A percentile compares a stretch with the other conserved stretches of the same genome.
These are phyloP conservation scores for Penicillium thymicola DNA, from an alignment of 2,329 filamentous ascomycete species.

Conservation along the genomic window DNA sequence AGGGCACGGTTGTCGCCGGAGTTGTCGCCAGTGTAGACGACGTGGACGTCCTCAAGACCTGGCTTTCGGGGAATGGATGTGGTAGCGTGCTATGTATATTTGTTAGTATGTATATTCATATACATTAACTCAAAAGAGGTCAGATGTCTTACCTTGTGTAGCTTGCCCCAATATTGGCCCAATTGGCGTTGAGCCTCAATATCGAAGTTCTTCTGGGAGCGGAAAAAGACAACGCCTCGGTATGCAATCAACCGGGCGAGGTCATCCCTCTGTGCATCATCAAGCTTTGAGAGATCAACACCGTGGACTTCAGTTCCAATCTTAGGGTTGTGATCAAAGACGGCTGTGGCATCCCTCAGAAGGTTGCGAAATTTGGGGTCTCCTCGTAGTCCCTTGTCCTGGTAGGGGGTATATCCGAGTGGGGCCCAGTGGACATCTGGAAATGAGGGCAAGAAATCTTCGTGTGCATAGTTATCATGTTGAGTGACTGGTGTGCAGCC, in stretches of 20 bases:
- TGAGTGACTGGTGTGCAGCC: constrained; percentile 47
- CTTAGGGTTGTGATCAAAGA: constrained; percentile 57
- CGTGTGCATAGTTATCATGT: constrained; percentile 51
- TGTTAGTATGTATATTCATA: constrained; percentile 4
- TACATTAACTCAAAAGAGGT: no score
- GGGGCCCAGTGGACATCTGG: constrained; percentile 53
- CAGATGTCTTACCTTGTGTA: constrained; percentile 46
- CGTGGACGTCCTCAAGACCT: constrained; percentile 56
- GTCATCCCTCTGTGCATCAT: constrained; percentile 53
- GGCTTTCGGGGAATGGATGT: constrained; percentile 49
- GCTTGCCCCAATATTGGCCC: constrained; percentile 51
- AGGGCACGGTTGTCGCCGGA: constrained; percentile 53
- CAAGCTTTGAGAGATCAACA: constrained; percentile 50
- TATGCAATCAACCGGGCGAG: constrained; percentile 53
- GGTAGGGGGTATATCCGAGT: constrained; percentile 48
- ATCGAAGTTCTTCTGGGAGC: constrained; percentile 53
- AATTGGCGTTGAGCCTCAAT: constrained; percentile 54
- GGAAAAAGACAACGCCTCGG: constrained; percentile 58
- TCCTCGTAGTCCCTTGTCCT: constrained; percentile 55
- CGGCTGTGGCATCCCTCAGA: constrained; percentile 50
- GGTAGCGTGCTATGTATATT: constrained; percentile 46
- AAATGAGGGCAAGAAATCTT: constrained; percentile 53
- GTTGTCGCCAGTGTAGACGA: constrained; percentile 54
- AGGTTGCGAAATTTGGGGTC: constrained; percentile 54
- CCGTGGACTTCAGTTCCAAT: constrained; percentile 55